Conservation (phyloP, 2,329 filamentous ascomycete genomes). For the Venturia oleaginea region DNA sequence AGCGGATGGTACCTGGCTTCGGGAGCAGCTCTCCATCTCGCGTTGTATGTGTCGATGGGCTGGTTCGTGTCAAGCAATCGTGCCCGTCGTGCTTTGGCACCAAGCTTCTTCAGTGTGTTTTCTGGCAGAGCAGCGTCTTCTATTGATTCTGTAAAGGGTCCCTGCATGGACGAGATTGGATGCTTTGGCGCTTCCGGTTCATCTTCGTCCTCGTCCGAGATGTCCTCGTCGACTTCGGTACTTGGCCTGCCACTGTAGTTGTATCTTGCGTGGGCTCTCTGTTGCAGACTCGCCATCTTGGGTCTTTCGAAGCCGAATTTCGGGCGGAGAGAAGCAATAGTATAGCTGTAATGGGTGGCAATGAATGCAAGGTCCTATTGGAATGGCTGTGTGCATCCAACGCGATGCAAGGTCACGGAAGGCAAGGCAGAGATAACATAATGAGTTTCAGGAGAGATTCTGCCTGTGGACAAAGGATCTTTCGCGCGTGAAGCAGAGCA, state of each 20-base stretch:
- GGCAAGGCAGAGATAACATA: neutral
- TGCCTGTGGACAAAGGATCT: neutral
- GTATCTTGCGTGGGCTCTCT: neutral
- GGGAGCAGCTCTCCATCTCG: conserved; percentile 67
- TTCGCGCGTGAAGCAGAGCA: neutral
- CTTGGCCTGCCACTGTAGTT: neutral
- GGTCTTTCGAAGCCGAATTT: neutral
- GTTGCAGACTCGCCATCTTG: neutral
- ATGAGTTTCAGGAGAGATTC: neutral
- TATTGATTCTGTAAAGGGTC: conserved; percentile 74
- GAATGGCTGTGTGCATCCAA: neutral
- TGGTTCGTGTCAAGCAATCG: conserved; percentile 58
- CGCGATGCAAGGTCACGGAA: conserved; percentile 3
- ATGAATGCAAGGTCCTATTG: neutral
- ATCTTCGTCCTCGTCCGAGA: conserved; percentile 16
- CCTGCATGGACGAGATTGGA: conserved; percentile 68
- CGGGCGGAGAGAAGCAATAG: neutral
- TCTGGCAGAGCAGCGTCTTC: conserved; percentile 49
- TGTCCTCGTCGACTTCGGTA: conserved; percentile 16
- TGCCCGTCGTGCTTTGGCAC: conserved; percentile 55
- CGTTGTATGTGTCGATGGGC: conserved; percentile 62
- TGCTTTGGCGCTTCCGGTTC: conserved; percentile 45
- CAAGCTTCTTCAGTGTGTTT: conserved; percentile 28
- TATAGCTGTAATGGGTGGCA: neutral
- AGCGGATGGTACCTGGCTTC: conserved; percentile 68